These are phyloP conservation scores for Yamadazyma triangularis DNA, from an alignment of 1,139 yeast species.

Conservation along the genomic window DNA sequence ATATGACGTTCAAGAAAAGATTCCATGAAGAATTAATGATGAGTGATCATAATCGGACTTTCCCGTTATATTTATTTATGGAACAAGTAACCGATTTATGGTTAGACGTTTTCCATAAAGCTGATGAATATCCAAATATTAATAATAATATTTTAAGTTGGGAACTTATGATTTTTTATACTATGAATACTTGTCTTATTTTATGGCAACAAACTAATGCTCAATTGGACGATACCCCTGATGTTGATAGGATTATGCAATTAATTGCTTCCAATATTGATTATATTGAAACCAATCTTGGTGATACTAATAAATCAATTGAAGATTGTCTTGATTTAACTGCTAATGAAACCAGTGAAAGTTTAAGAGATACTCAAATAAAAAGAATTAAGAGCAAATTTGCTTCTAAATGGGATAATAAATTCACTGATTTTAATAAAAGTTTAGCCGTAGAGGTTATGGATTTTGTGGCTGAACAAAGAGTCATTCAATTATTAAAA, in stretches of 20 bases:
- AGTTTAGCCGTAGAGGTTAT: conserved; percentile 56
- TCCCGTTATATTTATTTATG: conserved; percentile 39
- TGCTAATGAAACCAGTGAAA: conserved; percentile 40
- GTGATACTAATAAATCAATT: conserved; percentile 18
- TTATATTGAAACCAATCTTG: conserved; percentile 26
- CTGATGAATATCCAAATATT: conserved; percentile 31
- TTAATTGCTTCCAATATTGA: conserved; percentile 32
- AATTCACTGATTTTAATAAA: conserved; percentile 46
- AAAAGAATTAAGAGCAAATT: conserved; percentile 34
- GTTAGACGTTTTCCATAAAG: conserved; percentile 35
- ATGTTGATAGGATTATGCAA: conserved; percentile 46
- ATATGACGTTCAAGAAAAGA: conserved; percentile 53
- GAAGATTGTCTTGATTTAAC: conserved; percentile 46
- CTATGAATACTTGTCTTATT: conserved; percentile 54
- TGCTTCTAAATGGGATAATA: conserved; percentile 27
- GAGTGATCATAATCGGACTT: conserved; percentile 41
- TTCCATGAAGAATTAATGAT: conserved; percentile 56
- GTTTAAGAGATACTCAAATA: conserved; percentile 56
- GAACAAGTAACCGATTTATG: conserved; percentile 33
- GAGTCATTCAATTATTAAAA: conserved; percentile 64
- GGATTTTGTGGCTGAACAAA: conserved; percentile 76
- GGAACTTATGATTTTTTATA: conserved; percentile 51
- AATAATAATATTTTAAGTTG: conserved; percentile 48
- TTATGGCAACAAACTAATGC: conserved; percentile 72
- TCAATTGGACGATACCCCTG: conserved; percentile 35